Evolutionary conservation across 1,284 basidiomycete genomes (phyloP), one percentile per base, ranked within the genome.

Genomic region (Coniferiporia sulphurascens): DNA sequence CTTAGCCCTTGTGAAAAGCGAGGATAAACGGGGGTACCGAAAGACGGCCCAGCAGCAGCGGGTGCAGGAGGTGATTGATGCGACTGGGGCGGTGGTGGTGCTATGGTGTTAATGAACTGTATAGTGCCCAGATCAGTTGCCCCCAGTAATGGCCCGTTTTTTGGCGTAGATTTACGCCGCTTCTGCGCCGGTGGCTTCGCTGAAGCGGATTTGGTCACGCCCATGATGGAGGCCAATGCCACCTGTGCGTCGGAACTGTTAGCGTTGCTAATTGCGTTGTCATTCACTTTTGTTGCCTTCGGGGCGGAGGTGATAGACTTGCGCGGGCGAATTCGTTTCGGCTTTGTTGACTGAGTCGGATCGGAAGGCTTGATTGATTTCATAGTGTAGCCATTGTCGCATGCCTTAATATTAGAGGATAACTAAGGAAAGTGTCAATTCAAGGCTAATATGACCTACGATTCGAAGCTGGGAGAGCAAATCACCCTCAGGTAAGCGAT

Each of bases 391-490:
- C 76, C 69, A 0, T 74, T 69, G 0, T 74, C 68, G n/a, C 77
- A 73, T 51, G 77, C 75, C 84, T 85, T 58, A 15, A 60, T 45
- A 15, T 43, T 8, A 43, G 12, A 2, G 9, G 21, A 22, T 43
- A 3, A 34, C 12, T 62, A 8, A 57, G 44, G 4, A n/a, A 46
- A n/a, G 10, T 9, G 1, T 19, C 2, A 10, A 38, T 52, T 54
- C n/a, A 45, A 7, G 9, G 15, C 2, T 15, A 27, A 8, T 10
- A 45, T 21, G 59, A 62, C 76, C 63, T 66, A 87, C 87, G 38
- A 71, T 74, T 70, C 81, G 80, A 32, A 90, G 72, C 66, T 87
- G 82, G 4, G 76, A 72, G 32, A 87, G 69, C 52, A 85, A 70
- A 5, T 80, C 71, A 12, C 84, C 81, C 52, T 82, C 75, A 1